Conservation (phyloP, 495 filamentous ascomycete genomes). For the Talaromyces adpressus region DNA sequence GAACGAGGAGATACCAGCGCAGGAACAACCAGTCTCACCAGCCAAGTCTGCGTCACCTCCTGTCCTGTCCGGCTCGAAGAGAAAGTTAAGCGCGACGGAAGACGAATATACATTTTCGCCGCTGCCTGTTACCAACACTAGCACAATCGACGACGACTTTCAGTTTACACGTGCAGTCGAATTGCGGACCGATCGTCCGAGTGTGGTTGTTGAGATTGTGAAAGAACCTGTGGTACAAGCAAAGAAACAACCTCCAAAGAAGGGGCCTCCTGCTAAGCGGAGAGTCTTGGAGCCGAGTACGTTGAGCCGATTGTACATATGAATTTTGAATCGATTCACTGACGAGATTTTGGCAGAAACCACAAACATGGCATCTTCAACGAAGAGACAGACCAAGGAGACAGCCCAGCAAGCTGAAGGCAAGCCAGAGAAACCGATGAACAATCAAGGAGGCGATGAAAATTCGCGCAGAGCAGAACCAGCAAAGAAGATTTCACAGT, state of each 20-base stretch:
- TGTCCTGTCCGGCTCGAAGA: conserved; percentile 48
- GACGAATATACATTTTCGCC: conserved; percentile 25
- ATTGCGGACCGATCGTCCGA: conserved; percentile 9
- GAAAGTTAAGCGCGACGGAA: conserved; percentile 55
- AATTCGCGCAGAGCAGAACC: background rate
- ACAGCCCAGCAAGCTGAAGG: background rate
- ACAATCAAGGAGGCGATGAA: conserved; percentile 6
- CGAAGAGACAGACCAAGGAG: conserved; percentile 13
- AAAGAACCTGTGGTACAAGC: conserved; percentile 6
- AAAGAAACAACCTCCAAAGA: conserved; percentile 7
- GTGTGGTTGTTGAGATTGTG: conserved; percentile 15
- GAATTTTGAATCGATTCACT: background rate
- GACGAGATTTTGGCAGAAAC: conserved; percentile 41
- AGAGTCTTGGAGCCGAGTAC: conserved; percentile 56
- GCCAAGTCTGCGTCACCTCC: background rate
- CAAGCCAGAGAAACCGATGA: conserved; percentile 10
- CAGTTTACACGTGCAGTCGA: conserved; percentile 33
- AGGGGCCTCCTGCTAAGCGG: conserved; percentile 22
- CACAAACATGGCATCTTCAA: conserved; percentile 35
- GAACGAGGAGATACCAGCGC: background rate
- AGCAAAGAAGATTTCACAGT: background rate
- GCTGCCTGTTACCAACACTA: conserved; percentile 10
- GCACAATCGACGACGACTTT: conserved; percentile 39
- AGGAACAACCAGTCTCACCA: background rate
- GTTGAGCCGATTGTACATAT: conserved; percentile 14